phyloP scores from a whole-genome alignment of 768 basidiomycete species.

The Rhizopogon rudus region DNA sequence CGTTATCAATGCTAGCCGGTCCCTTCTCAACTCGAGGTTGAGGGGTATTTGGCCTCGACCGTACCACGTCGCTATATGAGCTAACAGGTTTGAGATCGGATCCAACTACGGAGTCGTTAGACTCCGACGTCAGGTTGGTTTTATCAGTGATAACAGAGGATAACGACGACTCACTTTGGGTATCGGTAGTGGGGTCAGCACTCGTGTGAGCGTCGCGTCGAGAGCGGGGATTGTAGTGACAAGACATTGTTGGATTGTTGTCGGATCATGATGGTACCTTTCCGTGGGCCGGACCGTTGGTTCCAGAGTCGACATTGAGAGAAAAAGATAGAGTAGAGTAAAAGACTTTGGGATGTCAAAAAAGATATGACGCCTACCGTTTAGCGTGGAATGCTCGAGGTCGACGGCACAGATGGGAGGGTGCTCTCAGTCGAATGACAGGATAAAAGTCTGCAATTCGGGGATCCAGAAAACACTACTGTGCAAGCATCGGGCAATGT shows the following conservation, averaged over 20 bases:
- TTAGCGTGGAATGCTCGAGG: background rate
- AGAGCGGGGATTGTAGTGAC: background rate
- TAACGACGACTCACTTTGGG: background rate
- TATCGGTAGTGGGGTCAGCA: background rate
- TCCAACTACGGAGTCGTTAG: background rate
- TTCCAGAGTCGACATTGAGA: background rate
- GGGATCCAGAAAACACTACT: too few species aligned
- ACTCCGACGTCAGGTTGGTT: background rate
- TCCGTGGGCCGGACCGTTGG: background rate
- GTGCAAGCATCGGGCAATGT: too few species aligned
- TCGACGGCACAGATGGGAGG: background rate
- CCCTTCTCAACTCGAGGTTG: slow-evolving; percentile 41
- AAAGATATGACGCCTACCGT: background rate
- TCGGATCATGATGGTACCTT: background rate
- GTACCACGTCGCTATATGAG: background rate
- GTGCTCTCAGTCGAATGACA: too few species aligned
- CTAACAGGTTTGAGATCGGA: background rate
- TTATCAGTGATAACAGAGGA: background rate
- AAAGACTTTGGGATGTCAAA: background rate
- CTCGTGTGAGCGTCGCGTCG: background rate
- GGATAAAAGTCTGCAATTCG: too few species aligned
- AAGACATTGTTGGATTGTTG: background rate
- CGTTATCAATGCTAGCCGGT: slow-evolving; percentile 57
- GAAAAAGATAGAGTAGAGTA: background rate
- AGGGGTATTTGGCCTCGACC: slow-evolving; percentile 59